phyloP scores from a whole-genome alignment of 2,329 filamentous ascomycete genomes.

The Amesomyces nigricolor region DNA sequence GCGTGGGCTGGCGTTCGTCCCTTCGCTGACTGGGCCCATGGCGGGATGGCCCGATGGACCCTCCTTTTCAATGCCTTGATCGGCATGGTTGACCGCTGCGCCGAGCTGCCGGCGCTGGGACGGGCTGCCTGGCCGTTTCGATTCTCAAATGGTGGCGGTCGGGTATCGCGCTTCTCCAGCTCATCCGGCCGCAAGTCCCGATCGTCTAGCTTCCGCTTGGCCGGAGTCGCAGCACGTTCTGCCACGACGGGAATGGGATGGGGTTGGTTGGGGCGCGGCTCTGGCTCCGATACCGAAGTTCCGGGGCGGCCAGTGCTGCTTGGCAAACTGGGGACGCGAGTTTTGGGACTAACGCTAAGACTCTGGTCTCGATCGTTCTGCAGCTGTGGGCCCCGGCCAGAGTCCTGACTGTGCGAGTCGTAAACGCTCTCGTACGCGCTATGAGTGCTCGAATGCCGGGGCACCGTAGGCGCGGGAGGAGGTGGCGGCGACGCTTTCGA shows the following conservation, averaged over 20 bases:
- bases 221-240: conserved; percentile 36
- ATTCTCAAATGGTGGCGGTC: conserved; percentile 44
- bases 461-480: conserved; percentile 34
- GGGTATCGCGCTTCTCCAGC: conserved; percentile 43
- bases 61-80: conserved; percentile 33
- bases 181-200: conserved; percentile 46
- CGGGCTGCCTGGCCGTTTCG: conserved; percentile 36
- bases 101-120: conserved; percentile 23
- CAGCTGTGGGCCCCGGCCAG: conserved; percentile 45
- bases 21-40: conserved; percentile 44
- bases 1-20: conserved; percentile 36
- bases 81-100: conserved; percentile 32
- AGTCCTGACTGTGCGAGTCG: conserved; percentile 35
- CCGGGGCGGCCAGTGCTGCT: conserved; percentile 37
- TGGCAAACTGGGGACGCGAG: conserved; percentile 51
- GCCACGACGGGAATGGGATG: conserved; percentile 19
- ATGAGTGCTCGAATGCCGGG: conserved; percentile 39
- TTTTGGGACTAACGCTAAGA: conserved; percentile 74
- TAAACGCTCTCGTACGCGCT: conserved; percentile 43
- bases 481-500: conserved; percentile 32
- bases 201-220: conserved; percentile 46
- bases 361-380: conserved; percentile 63
- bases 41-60: conserved; percentile 36
- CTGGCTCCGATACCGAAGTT: conserved; percentile 25
- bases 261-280: conserved; percentile 21